Base-by-base conservation (phyloP, 257 asterid species). In the Fraxinus anomala region DNA sequence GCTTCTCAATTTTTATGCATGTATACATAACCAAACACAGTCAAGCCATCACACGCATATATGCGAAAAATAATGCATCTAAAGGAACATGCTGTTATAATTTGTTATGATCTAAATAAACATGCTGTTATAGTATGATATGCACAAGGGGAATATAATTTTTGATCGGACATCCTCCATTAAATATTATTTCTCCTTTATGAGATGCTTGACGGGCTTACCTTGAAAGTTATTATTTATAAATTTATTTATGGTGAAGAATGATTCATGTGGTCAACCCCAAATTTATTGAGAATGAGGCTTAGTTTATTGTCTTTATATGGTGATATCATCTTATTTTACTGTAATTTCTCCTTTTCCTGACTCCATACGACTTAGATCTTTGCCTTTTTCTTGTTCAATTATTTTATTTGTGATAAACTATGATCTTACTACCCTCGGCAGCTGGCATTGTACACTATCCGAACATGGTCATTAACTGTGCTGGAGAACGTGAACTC, bases 401-500 rank as follows among this genome's bases (percentile, higher is more conserved):
- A 56, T 23, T 10, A 8, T 28, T 7, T 61, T 24, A 61, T 21
- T 24, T 61, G 6, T 61, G 33, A 61, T 61, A 3, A 56, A 28
- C 33, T 79, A 4, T 49, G 33, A 19, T 44, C 69, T 33, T 59
- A 26, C 44, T 13, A 8, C 73, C 21, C 59, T 21, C 21, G 82
- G 77, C 86, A 87, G 91, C 80, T 87, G 70, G 88, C 91, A 1
- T 8, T 87, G 70, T 87, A 87, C 76, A 87, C 91, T 47, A 87
- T 87, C 76, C 86, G 91, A 30, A 87, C 91, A 0, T 87, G 91
- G 91, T 87, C 89, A 30, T 76, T 81, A 73, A 87, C 91, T 0
- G 91, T 87, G 39, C n/a, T 87, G 77, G 91, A 87, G 83, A 87
- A 87, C 13, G 91, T 87, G 28, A 85, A 76, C 73, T 87, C 91